Percentiles rank a stretch among this genome's conserved stretches.
These are phyloP conservation scores for Primulina tabacum DNA, from an alignment of 257 asterid species.

Conservation along the genomic window DNA sequence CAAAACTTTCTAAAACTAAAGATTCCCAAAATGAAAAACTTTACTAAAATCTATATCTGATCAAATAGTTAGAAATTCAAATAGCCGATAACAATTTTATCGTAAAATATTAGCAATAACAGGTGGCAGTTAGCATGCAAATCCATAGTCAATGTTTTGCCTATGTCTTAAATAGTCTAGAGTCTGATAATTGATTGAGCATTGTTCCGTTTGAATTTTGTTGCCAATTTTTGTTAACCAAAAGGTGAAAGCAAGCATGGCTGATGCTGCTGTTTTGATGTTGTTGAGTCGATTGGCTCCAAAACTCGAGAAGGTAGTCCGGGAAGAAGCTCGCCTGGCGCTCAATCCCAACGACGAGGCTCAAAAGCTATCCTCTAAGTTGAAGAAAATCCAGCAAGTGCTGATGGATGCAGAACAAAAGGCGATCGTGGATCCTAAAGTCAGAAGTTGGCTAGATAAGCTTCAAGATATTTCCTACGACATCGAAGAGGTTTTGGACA, in stretches of 20 bases:
- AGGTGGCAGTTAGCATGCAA: no score
- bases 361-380: not conserved
- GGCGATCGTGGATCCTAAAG: not conserved
- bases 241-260: not conserved
- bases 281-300: not conserved
- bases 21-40: no score
- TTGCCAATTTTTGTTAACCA: no score
- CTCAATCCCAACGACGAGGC: not conserved
- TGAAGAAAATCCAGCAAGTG: not conserved
- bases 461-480: slow-evolving; percentile 23
- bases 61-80: no score
- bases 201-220: no score
- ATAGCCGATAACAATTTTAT: no score
- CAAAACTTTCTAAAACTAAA: no score
- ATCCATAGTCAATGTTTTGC: no score
- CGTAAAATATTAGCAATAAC: no score
- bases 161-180: no score
- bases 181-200: no score
- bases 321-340: not conserved
- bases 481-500: slow-evolving; percentile 24
- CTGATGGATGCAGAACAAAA: not conserved
- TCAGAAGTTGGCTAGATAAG: not conserved
- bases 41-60: no score
- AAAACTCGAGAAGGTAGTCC: not conserved
- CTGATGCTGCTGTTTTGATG: not conserved